phyloP scores from a whole-genome alignment of 306 rosid species.

The Acacia acuminata region DNA sequence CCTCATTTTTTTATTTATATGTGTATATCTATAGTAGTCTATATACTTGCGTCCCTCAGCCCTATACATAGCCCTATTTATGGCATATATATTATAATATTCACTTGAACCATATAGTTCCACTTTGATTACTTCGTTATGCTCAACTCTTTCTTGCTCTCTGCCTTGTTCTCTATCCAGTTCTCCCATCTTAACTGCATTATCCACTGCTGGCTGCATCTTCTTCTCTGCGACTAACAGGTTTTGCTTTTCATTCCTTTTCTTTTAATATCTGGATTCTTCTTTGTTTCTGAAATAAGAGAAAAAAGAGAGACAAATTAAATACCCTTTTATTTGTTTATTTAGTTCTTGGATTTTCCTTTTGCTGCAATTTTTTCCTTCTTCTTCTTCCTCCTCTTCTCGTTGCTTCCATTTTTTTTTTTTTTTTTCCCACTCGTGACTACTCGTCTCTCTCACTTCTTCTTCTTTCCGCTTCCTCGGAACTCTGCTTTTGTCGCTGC shows the following conservation, averaged over 20 bases:
- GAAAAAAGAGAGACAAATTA: background rate
- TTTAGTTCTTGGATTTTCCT: background rate
- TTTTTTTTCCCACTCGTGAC: background rate
- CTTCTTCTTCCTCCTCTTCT: background rate
- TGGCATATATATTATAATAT: constrained; percentile 26
- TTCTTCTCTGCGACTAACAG: constrained; percentile 38
- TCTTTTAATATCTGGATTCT: background rate
- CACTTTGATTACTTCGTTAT: constrained; percentile 22
- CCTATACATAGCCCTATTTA: constrained; percentile 40
- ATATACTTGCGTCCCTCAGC: constrained; percentile 32
- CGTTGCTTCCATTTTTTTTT: background rate
- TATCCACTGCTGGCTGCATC: constrained; percentile 37
- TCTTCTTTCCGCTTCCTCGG: background rate
- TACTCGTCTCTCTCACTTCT: background rate
- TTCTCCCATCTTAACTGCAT: background rate
- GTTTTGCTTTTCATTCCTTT: constrained; percentile 14
- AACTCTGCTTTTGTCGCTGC: background rate
- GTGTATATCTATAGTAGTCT: background rate
- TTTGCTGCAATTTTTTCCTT: background rate
- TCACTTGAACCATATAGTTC: constrained; percentile 29
- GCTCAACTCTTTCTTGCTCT: constrained; percentile 38
- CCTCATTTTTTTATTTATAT: constrained; percentile 33
- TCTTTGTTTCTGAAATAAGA: background rate
- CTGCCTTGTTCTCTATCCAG: background rate
- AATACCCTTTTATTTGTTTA: background rate